Evolutionary conservation across 148 eudicot genomes (phyloP), one percentile per base, ranked within the genome.

Genomic region (Agrostemma githago): DNA sequence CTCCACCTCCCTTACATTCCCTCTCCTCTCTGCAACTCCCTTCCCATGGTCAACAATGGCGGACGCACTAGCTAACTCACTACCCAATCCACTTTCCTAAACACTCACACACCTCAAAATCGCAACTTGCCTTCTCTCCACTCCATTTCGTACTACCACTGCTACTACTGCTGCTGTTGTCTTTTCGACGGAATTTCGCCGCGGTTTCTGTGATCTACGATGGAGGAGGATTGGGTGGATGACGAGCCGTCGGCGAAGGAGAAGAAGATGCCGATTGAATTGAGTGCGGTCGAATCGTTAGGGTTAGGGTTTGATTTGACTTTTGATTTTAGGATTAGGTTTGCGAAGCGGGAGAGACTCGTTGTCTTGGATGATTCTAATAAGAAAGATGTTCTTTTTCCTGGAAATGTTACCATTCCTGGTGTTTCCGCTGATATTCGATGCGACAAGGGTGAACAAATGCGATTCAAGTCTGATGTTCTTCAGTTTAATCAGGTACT

Each of bases 271-370:
- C 76, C 91, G 56, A 79, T 93, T 0, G 92, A 85, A 70, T 58
- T 85, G 2, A 71, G 80, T 3, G 93, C 98, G 0, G 78, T 86
- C 48, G 89, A 94, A 58, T 85, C 98, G 0, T 68, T 91, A 76
- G 98, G 98, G 62, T 81, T 82, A 73, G 98, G 98, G 76, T 94
- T 91, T 79, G 98, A 94, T 89, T 76, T 94, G 21, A 91, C 98
- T 0, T 89, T 80, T 43, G 98, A 94, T 85, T 94, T 94, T 71
- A 74, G 93, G 78, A 62, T 94, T 62, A 94, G 79, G 85, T 94
- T 85, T 56, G 97, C 90, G 0, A 94, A 91, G 70, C 74, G 72
- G 3, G 91, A 85, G 65, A 83, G 97, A 42, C 76, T 93, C 71
- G 89, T 93, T 70, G 83, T 70, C n/a, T 21, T 93, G 39, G 85